Conservation (phyloP, 2,329 filamentous ascomycete species). For the Cordyceps cateniannulata region DNA sequence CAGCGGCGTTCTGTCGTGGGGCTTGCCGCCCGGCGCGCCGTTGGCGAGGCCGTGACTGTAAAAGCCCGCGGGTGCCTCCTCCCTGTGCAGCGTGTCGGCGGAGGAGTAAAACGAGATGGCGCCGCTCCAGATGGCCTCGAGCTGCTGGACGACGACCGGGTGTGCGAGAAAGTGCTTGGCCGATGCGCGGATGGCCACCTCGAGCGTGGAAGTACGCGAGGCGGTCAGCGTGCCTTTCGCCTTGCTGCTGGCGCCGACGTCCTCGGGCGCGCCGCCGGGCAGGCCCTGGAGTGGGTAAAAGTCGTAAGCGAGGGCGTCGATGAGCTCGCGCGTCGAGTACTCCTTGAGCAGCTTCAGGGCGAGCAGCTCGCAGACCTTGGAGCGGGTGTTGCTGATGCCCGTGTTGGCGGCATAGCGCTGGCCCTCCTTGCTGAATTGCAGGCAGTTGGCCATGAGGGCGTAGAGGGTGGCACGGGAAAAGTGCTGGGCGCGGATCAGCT, state of each 20-base stretch:
- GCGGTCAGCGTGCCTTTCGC: conserved; percentile 47
- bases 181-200: conserved; percentile 87
- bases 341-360: conserved; percentile 87
- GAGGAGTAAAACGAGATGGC: conserved; percentile 91
- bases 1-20: conserved; percentile 45
- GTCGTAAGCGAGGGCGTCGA: conserved; percentile 91
- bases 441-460: conserved; percentile 84
- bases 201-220: conserved; percentile 80
- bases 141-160: conserved; percentile 83
- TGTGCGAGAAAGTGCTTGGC: conserved; percentile 90
- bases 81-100: conserved; percentile 76
- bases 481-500: conserved; percentile 75
- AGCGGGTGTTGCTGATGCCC: conserved; percentile 75
- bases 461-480: conserved; percentile 84
- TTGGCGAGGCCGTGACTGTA: conserved; percentile 18
- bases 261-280: conserved; percentile 38
- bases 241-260: conserved; percentile 27
- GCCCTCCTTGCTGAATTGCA: conserved; percentile 87
- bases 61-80: conserved; percentile 24
- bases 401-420: conserved; percentile 77
- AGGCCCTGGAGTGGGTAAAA: conserved; percentile 88
- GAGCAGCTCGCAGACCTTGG: conserved; percentile 83
- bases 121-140: conserved; percentile 97
- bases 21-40: conserved; percentile 23
- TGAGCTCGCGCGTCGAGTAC: conserved; percentile 80